Conservation (phyloP, 345 rosid species). For the Hibiscus syriacus region DNA sequence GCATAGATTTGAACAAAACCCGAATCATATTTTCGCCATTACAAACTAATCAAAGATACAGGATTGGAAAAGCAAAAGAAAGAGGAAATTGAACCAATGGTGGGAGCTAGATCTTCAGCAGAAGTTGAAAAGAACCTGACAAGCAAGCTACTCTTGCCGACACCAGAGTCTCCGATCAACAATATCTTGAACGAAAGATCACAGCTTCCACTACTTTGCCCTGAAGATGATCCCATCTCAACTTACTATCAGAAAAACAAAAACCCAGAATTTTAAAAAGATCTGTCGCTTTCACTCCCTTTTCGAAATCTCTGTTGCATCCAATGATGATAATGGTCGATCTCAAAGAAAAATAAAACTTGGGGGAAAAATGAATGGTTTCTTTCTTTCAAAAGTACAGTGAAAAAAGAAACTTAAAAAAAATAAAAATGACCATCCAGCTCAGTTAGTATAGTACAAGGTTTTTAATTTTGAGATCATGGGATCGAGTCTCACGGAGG, state of each 20-base stretch:
- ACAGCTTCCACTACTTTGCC: constrained; percentile 45
- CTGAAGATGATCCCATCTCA: constrained; percentile 77
- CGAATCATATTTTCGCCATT: neutral
- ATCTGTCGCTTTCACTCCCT: neutral
- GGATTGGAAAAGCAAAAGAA: neutral
- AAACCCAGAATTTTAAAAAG: constrained; percentile 1
- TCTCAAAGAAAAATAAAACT: neutral
- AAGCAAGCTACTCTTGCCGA: constrained; percentile 95
- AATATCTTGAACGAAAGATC: constrained; percentile 96
- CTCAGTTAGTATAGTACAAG: too few species aligned
- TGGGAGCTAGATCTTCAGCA: constrained; percentile 73
- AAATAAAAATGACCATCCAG: too few species aligned
- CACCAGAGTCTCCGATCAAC: constrained; percentile 95
- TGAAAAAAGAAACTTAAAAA: constrained; percentile 28
- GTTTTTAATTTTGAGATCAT: too few species aligned
- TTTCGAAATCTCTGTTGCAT: constrained; percentile 16
- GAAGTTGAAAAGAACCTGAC: constrained; percentile 84
- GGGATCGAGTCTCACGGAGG: too few species aligned
- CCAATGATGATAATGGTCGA: constrained; percentile 26
- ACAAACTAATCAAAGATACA: constrained; percentile 5
- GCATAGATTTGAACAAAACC: neutral
- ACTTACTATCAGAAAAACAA: neutral
- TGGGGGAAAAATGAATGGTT: constrained; percentile 4
- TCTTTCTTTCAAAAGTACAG: constrained; percentile 20
- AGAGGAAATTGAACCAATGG: constrained; percentile 47